phyloP scores from a whole-genome alignment of 257 asterid species.

The Datura wrightii region DNA sequence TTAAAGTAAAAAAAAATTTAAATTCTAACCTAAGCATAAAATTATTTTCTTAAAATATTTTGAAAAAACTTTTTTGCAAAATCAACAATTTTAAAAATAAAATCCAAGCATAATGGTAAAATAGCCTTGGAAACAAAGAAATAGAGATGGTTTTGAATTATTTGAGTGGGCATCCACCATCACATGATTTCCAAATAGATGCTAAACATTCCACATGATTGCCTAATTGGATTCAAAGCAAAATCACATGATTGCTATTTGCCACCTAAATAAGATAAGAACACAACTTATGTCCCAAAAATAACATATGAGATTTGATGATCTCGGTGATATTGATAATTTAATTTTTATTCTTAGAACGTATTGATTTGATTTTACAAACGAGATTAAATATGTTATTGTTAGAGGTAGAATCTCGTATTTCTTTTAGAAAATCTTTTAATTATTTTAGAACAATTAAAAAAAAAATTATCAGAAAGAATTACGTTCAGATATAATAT shows the following conservation, averaged over 20 bases:
- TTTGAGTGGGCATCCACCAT: conserved; percentile 14
- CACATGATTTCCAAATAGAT: conserved; percentile 21
- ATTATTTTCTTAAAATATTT: not conserved
- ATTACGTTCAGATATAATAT: no score
- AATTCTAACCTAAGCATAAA: not conserved
- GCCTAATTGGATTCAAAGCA: conserved; percentile 9
- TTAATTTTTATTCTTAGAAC: no score
- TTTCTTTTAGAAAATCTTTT: no score
- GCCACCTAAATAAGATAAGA: not conserved
- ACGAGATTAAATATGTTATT: no score
- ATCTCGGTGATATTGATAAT: no score
- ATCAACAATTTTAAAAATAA: not conserved
- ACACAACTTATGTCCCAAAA: not conserved
- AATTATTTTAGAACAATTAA: no score
- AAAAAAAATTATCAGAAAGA: no score
- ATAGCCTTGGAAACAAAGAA: conserved; percentile 12
- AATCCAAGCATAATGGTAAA: conserved; percentile 6
- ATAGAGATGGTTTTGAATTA: not conserved
- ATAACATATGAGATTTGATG: not conserved
- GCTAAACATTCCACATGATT: conserved; percentile 28
- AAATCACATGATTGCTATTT: conserved; percentile 29
- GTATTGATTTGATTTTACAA: no score
- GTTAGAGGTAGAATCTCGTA: no score
- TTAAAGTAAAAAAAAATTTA: not conserved
- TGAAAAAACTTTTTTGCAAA: not conserved